Evolutionary conservation across 2,329 filamentous ascomycete genomes (phyloP).

Genomic region (Ceratocystis papillata): DNA sequence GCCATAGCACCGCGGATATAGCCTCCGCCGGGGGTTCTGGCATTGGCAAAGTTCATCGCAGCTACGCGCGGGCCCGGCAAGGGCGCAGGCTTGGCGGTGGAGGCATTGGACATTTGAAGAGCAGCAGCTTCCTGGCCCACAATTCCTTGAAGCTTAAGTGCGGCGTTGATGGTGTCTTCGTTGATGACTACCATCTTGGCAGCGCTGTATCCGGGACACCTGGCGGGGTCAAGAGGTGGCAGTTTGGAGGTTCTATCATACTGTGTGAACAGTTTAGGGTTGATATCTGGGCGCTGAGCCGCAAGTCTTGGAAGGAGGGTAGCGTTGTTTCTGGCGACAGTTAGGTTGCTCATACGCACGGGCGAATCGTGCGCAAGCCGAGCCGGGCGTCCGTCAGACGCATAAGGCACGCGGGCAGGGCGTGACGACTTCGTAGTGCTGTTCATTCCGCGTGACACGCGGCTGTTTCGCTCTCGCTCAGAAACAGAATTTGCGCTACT

Average conservation of each 20-base stretch:
- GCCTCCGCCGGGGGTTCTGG: constrained; percentile 46
- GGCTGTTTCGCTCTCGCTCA: background rate
- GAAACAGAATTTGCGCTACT: background rate
- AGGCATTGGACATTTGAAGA: background rate
- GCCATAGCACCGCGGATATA: constrained; percentile 52
- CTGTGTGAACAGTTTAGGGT: background rate
- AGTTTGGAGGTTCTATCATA: background rate
- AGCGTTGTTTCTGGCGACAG: background rate
- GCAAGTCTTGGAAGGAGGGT: background rate
- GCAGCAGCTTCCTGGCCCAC: background rate
- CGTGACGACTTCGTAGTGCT: background rate
- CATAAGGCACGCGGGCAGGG: background rate
- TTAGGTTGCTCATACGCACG: background rate
- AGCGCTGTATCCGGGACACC: background rate
- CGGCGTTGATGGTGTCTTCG: constrained; percentile 17
- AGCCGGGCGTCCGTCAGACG: background rate
- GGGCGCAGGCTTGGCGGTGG: background rate
- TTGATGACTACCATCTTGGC: constrained; percentile 1
- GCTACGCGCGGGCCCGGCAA: background rate
- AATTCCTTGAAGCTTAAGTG: constrained; percentile 8
- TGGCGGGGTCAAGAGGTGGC: background rate
- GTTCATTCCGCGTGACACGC: background rate
- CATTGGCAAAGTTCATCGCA: constrained; percentile 18
- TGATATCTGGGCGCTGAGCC: constrained; percentile 10
- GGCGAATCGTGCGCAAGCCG: background rate